Base-by-base conservation (phyloP, 257 asterid genomes). In the Solanum arcanum region DNA sequence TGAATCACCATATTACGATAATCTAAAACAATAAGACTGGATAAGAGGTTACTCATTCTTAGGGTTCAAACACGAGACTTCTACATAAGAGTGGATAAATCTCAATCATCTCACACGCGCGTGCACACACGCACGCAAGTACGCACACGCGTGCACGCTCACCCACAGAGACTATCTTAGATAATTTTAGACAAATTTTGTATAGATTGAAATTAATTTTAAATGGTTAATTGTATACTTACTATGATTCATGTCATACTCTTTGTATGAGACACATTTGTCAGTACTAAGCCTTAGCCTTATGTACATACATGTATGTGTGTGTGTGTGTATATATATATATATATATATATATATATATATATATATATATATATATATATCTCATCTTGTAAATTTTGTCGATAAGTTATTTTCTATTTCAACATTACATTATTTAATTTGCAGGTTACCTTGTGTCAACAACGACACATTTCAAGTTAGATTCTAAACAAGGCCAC, bases 161-260 rank as follows among this genome's bases (percentile, higher is more conserved):
- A 0, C 60, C 0, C 21, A 3, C 60, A 15, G 3, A 0, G 1
- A 16, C 21, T 15, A 49, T 49, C 20, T 49, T 49, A 49, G 60
- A 49, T 49, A 6, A 49, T 49, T 49, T 49, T 16, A 6, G 23
- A 16, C 60, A 52, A 52, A 21, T 16, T 52, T 52, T 52, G 60
- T 52, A 16, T 52, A 52, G 23, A 16, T 16, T 16, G 23, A 52
- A 52, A 52, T 52, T 16, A 52, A 16, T 52, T 52, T 52, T 18
- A 18, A 52, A 52, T 52, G n/a, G 23, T 52, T 52, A 18, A 52
- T 18, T 52, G n/a, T 18, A 18, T 52, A 52, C 11, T 52, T 52
- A 18, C n/a, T 52, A 52, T 18, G 62, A 52, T 52, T 52, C 62
- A 52, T 52, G n/a, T 7, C 62, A 52, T 52, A 52, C n/a, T 18